phyloP scores from a whole-genome alignment of 2,329 filamentous ascomycete species.

The Lachnellula subtilissima region DNA sequence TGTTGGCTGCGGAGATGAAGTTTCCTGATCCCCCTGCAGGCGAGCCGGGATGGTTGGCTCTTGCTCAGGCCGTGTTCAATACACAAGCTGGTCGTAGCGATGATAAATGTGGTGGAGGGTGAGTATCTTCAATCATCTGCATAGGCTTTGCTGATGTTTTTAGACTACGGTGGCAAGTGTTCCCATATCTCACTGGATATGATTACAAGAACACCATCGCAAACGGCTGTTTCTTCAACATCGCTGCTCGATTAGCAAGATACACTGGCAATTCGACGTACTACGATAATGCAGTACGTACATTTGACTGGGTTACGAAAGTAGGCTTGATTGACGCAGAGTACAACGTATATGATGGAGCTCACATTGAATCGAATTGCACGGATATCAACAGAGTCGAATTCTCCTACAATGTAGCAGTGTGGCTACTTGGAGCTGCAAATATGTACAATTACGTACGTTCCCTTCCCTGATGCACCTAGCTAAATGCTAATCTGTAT shows the following conservation, averaged over 20 bases:
- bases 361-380: constrained; percentile 42
- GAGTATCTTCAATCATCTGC: constrained; percentile 7
- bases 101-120: constrained; percentile 61
- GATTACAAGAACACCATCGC: constrained; percentile 65
- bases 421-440: constrained; percentile 52
- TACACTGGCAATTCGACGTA: constrained; percentile 81
- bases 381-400: constrained; percentile 51
- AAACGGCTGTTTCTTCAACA: constrained; percentile 66
- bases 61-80: constrained; percentile 77
- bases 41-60: constrained; percentile 69
- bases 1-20: constrained; percentile 71
- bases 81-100: constrained; percentile 71
- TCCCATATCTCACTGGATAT: constrained; percentile 55
- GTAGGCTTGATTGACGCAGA: constrained; percentile 54
- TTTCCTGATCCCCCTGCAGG: constrained; percentile 63
- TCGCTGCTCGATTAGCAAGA: constrained; percentile 65
- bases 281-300: constrained; percentile 65
- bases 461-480: constrained; percentile 55
- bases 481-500: constrained; percentile 22
- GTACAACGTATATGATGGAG: constrained; percentile 55
- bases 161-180: constrained; percentile 76
- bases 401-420: constrained; percentile 67
- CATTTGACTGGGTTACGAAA: constrained; percentile 60
- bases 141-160: constrained; percentile 9
- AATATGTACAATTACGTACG: constrained; percentile 46